Base-by-base conservation (phyloP, 495 filamentous ascomycete species). In the Hypomontagnella submonticulosa region DNA sequence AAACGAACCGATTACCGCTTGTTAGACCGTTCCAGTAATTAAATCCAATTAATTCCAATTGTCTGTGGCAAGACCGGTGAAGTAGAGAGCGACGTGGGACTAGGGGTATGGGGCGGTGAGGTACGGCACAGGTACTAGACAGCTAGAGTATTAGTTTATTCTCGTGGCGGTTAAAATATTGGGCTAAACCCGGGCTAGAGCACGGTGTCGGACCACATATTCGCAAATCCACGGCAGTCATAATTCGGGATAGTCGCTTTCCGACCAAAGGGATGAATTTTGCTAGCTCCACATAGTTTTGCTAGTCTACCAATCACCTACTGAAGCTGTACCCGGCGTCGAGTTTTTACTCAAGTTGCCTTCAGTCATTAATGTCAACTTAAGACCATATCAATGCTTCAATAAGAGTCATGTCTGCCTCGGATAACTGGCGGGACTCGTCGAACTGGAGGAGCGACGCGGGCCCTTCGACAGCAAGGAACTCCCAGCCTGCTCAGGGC, bases 381-480 rank as follows among this genome's bases (percentile, higher is more conserved):
- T 38, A 10, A 34, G 40, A 36, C 9, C 0, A 34, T 8, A 19
- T 38, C 23, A 27, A 56, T 33, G 15, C 4, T 10, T 16, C 13
- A 11, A 48, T 11, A n/a, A 58, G n/a, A n/a, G n/a, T n/a, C n/a
- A n/a, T 58, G 61, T 32, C 61, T 9, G 41, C 9, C 20, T 34
- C 40, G 19, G 48, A 52, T 12, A 65, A 42, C 9, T 65, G 61
- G 61, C 33, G 48, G 23, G 47, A 54, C 9, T 27, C 27, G 7
- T 60, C 62, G 6, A 55, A 32, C 48, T 60, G 55, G 55, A 40
- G 62, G 47, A 66, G 16, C n/a, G 52, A 57, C 44, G 13, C 44
- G 16, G 51, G 30, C 20, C 12, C 60, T 13, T 49, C 50, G 7
- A 40, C 32, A 12, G 40, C 19, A 12, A 52, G 20, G 40, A 38